Evolutionary conservation across 768 basidiomycete genomes (phyloP), one percentile per base, ranked within the genome.

Genomic region (Russula abietina): DNA sequence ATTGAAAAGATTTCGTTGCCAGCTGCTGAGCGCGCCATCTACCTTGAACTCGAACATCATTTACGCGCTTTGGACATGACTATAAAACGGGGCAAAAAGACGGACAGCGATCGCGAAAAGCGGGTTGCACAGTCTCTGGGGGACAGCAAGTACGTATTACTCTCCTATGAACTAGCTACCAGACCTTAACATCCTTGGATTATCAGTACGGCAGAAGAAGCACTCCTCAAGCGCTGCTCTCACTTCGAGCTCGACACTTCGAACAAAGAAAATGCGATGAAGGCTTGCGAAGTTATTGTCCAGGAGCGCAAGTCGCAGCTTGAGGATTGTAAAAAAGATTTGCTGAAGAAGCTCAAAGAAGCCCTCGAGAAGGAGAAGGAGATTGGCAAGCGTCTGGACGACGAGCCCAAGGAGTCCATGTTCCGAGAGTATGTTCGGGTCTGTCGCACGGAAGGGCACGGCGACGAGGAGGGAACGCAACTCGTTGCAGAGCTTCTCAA

Each of bases 41-140:
- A 98, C 73, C 80, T 95, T 36, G 95, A 98, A 70, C 81, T 98
- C 10, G 93, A 96, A 67, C 95, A 98, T 67, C 90, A 96, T 70
- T 77, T 98, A 36, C 87, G 88, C 45, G 91, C 94, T 22, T 77
- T 96, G 36, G 94, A 97, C 64, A 94, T 96, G 88, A 82, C 80
- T 19, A 79, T 84, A 60, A 83, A 82, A 68, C 76, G 77, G 6
- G 86, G 87, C 8, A 90, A 89, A 76, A 83, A 81, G 71, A 80
- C 75, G 2, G 78, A 82, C 68, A 89, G 89, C 63, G 94, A 96
- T 71, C 82, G 93, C 69, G 93, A 95, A 72, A 87, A 85, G 68
- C 86, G 94, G n/a, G 77, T 98, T 9, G 86, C 87, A 43, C 81
- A 91, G 68, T 87, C 91, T 16, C 84, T 97, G 19, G 93, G 93